Evolutionary conservation across 192 early-diverging fungal genomes (phyloP), one percentile per base, ranked within the genome.

Genomic region (Backusella tuberculispora): DNA sequence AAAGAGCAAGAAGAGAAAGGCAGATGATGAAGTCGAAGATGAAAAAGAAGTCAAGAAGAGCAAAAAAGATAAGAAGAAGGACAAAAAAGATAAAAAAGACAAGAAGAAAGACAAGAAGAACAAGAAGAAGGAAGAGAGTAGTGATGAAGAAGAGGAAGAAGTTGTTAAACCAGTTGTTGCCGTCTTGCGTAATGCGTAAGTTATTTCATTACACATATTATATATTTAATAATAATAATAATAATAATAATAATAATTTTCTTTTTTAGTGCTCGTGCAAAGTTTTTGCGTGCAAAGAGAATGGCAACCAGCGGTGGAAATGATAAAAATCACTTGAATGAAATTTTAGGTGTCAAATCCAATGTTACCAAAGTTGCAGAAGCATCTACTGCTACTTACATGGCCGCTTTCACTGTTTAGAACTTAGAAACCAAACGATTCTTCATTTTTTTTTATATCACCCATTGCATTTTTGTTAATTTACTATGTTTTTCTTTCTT

Each of bases 291-390:
- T 83, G 84, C 76, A 75, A 89, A 87, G 46, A 50, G 81, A 43
- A 77, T 85, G 66, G 84, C 88, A 6, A 80, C 83, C 4, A 64
- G 64, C 0, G 53, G 53, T 0, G 44, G 80, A 29, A 75, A 84
- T 46, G 78, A 85, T 60, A 40, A 70, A 41, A 82, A 84, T 8
- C 77, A 85, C 21, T 56, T 89, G 42, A 85, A 85, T 63, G 83
- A 87, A 48, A 89, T 89, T 75, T 46, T 89, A 42, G 88, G 88
- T 42, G 83, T 89, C 69, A 84, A 85, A 72, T 80, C 87, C 14
- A 34, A 14, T 24, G 46, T 56, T 6, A 26, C 41, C 34, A n/a
- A 67, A 21, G 41, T 41, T 1, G 40, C 41, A 21, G 66, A 67
- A 38, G 37, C 38, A 42, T 67, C 66, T 4, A 42, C 40, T 12